Percentiles rank a stretch among this genome's conserved stretches.
Evolutionary conservation across 192 early-diverging fungal genomes (phyloP).

Genomic region (Pecoramyces ruminantium): DNA sequence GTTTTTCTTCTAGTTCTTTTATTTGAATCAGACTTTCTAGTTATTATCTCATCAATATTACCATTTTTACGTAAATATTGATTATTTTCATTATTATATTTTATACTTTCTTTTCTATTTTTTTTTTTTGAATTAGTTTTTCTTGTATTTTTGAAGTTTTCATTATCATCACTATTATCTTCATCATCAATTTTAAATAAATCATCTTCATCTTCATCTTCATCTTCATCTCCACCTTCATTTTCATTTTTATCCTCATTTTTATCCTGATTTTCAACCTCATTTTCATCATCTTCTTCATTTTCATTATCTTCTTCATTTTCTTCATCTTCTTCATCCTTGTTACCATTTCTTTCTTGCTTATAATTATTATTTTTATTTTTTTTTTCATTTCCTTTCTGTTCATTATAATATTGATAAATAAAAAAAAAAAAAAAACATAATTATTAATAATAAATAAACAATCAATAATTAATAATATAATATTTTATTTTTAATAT

Average conservation of each 20-base stretch:
- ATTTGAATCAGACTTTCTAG: too few relatives aligned
- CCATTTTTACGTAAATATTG: neutral
- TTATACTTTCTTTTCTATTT: constrained; percentile 10
- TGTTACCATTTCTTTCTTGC: neutral
- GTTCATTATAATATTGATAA: too few relatives aligned
- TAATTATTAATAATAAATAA: too few relatives aligned
- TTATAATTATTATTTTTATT: too few relatives aligned
- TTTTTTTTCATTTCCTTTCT: neutral
- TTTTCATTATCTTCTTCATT: constrained; percentile 1
- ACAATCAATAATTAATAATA: too few relatives aligned
- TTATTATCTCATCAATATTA: constrained; percentile 3
- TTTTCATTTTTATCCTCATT: too few relatives aligned
- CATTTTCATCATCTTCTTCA: too few relatives aligned
- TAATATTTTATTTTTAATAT: too few relatives aligned
- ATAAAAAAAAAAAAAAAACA: too few relatives aligned
- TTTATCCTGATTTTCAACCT: too few relatives aligned
- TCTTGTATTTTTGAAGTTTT: too few relatives aligned
- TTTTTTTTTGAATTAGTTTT: constrained; percentile 3
- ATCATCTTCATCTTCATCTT: constrained; percentile 2
- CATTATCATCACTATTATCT: constrained; percentile 5
- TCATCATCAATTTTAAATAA: constrained; percentile 8
- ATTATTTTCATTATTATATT: constrained; percentile 1
- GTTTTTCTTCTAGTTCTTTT: too few relatives aligned
- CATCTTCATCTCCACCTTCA: neutral
- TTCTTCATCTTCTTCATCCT: neutral